Evolutionary conservation across 192 early-diverging fungal species (phyloP).

Genomic region (Dispira parvispora): DNA sequence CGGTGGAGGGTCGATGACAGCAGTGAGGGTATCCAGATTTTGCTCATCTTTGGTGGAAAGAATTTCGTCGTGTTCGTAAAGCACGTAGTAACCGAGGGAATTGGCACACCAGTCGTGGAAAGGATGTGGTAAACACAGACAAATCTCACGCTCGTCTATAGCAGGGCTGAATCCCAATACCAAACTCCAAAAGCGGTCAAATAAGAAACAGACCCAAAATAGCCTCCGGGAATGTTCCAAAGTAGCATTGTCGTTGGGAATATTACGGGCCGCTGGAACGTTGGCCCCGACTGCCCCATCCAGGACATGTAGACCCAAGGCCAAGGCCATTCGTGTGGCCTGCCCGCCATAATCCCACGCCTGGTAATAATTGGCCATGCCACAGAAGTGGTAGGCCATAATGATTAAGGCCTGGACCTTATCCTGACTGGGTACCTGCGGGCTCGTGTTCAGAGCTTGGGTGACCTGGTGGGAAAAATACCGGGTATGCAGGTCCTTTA

Average conservation of each 20-base stretch:
- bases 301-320: conserved; percentile 8
- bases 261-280: background rate
- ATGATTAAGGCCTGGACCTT: conserved; percentile 8
- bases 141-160: conserved; percentile 12
- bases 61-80: conserved; percentile 10
- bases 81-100: background rate
- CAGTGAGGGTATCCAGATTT: background rate
- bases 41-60: background rate
- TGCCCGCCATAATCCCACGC: conserved; percentile 10
- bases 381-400: conserved; percentile 7
- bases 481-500: too few species aligned
- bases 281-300: conserved; percentile 7
- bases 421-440: background rate
- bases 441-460: too few species aligned
- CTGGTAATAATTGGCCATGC: conserved; percentile 3
- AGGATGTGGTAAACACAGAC: conserved; percentile 3
- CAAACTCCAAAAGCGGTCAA: conserved; percentile 10
- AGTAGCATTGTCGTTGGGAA: background rate
- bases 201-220: conserved; percentile 11
- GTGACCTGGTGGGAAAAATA: too few species aligned
- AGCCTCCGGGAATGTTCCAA: conserved; percentile 1
- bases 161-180: conserved; percentile 4
- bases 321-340: conserved; percentile 9
- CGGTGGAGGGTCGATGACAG: background rate
- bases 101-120: background rate